Conservation (phyloP, 176 grass and related monocot species). For the Echinochloa phyllopogon region DNA sequence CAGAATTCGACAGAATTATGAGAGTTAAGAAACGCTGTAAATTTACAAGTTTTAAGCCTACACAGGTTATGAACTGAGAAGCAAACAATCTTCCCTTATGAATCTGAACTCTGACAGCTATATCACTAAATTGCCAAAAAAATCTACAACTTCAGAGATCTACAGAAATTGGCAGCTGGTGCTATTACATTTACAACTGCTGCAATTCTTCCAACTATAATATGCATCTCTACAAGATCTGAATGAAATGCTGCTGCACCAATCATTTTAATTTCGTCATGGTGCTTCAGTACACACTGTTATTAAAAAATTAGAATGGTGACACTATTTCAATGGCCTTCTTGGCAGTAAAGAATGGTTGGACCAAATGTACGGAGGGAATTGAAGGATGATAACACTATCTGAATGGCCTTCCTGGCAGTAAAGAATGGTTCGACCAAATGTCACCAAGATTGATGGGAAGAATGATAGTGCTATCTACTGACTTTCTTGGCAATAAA, state of each 20-base stretch:
- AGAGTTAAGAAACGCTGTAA: slow-evolving; percentile 34
- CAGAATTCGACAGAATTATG: slow-evolving; percentile 39
- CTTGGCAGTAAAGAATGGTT: slow-evolving; percentile 31
- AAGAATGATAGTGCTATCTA: slow-evolving; percentile 16
- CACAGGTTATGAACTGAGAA: slow-evolving; percentile 1
- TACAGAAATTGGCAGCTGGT: slow-evolving; percentile 27
- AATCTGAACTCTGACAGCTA: slow-evolving; percentile 28
- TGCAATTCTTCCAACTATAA: slow-evolving; percentile 33
- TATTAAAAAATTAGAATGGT: slow-evolving; percentile 17
- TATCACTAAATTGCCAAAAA: slow-evolving; percentile 39
- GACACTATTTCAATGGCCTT: slow-evolving; percentile 29
- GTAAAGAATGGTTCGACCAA: slow-evolving; percentile 38
- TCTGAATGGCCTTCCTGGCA: slow-evolving; percentile 18
- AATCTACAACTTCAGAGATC: slow-evolving; percentile 25
- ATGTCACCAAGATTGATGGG: slow-evolving; percentile 13
- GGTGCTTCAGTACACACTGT: slow-evolving; percentile 32
- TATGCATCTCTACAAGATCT: slow-evolving; percentile 33
- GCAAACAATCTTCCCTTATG: slow-evolving; percentile 6
- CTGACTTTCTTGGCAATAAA: slow-evolving; percentile 3
- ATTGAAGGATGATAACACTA: slow-evolving; percentile 4
- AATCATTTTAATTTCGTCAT: slow-evolving; percentile 22
- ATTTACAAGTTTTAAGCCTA: slow-evolving; percentile 34
- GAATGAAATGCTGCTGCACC: slow-evolving; percentile 21
- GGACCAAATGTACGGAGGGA: background rate
- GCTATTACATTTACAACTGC: slow-evolving; percentile 46